These are phyloP conservation scores for Xylaria nigripes DNA, from an alignment of 495 filamentous ascomycete species.

Conservation along the genomic window DNA sequence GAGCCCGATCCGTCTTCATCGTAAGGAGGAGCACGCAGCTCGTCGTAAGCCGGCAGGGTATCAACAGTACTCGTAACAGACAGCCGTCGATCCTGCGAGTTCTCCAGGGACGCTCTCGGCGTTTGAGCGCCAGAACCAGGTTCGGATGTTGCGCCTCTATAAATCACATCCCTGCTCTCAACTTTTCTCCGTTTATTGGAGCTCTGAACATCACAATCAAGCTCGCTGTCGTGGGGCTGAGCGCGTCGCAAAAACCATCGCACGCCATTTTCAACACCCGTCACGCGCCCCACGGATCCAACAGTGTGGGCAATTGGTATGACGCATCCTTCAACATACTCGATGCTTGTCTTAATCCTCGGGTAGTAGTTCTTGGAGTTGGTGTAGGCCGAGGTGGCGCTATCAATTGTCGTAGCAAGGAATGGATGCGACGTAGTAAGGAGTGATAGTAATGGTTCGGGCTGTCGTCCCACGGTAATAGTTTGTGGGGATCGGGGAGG, in stretches of 20 bases:
- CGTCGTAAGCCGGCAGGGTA: constrained; percentile 72
- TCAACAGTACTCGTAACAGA: constrained; percentile 49
- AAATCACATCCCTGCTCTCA: constrained; percentile 30
- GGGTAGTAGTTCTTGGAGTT: constrained; percentile 81
- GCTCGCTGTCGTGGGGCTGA: constrained; percentile 31
- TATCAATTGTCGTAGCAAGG: constrained; percentile 70
- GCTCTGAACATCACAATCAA: constrained; percentile 34
- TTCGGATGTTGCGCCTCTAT: constrained; percentile 23
- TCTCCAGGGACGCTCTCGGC: constrained; percentile 19
- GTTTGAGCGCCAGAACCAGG: constrained; percentile 23
- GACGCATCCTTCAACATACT: constrained; percentile 78
- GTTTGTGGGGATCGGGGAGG: constrained; percentile 26
- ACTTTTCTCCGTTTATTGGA: constrained; percentile 60
- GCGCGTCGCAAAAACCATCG: constrained; percentile 61
- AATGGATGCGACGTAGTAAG: constrained; percentile 73
- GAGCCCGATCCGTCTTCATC: constrained; percentile 35
- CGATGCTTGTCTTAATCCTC: constrained; percentile 70
- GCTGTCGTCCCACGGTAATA: constrained; percentile 25
- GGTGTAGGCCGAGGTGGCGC: constrained; percentile 71
- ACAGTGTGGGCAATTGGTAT: constrained; percentile 76
- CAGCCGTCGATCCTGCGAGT: constrained; percentile 32
- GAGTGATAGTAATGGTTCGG: constrained; percentile 71
- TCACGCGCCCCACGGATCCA: constrained; percentile 67
- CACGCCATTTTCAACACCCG: constrained; percentile 73
- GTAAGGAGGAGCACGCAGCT: constrained; percentile 63